Percentiles rank a stretch among this genome's conserved stretches.
phyloP scores from a whole-genome alignment of 208 protist genomes.

The Wallacemonas sp. region DNA sequence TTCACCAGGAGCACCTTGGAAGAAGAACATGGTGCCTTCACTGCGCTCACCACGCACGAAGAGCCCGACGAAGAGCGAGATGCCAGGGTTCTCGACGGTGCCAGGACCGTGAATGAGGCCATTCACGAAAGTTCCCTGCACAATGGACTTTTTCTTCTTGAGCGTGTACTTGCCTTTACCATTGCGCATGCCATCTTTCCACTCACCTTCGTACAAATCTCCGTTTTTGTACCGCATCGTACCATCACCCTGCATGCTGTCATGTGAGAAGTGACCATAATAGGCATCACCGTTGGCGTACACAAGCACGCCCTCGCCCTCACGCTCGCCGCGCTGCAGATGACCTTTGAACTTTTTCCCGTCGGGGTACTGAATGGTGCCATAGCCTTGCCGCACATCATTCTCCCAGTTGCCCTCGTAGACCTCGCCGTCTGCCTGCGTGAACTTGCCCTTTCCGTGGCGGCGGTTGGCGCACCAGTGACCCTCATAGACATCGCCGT shows the following conservation, averaged over 20 bases:
- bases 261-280: conserved; percentile 63
- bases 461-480: conserved; percentile 71
- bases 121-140: conserved; percentile 78
- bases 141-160: conserved; percentile 67
- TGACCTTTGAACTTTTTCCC: conserved; percentile 74
- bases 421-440: conserved; percentile 37
- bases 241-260: conserved; percentile 78
- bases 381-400: conserved; percentile 75
- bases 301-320: conserved; percentile 79
- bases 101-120: conserved; percentile 85
- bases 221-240: conserved; percentile 74
- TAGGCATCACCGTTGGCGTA: conserved; percentile 89
- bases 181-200: conserved; percentile 81
- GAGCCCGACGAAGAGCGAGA: conserved; percentile 74
- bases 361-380: conserved; percentile 60
- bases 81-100: conserved; percentile 58
- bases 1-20: conserved; percentile 8
- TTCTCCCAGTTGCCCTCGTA: conserved; percentile 79
- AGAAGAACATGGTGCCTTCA: conserved; percentile 75
- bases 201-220: conserved; percentile 85
- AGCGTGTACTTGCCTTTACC: conserved; percentile 83
- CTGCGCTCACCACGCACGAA: conserved; percentile 78
- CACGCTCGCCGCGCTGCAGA: conserved; percentile 56
- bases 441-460: conserved; percentile 54
- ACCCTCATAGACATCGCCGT: conserved; percentile 85